Evolutionary conservation across 805 yeast species (phyloP).

Genomic region (Ogataea thermomethanolica): DNA sequence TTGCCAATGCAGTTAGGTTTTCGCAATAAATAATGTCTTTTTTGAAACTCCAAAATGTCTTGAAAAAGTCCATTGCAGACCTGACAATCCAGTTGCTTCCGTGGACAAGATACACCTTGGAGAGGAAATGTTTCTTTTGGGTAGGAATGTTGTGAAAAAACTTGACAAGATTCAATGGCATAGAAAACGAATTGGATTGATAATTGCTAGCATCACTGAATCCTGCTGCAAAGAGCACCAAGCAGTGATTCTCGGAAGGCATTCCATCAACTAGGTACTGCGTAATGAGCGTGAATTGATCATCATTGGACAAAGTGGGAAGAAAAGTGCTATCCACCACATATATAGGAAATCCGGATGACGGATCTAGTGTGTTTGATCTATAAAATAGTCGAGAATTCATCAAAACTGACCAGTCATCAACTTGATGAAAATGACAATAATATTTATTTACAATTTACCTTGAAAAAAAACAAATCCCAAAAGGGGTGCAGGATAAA

Average conservation of each 20-base stretch:
- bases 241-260: conserved; percentile 60
- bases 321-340: conserved; percentile 80
- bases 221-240: conserved; percentile 82
- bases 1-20: conserved; percentile 36
- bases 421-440: background rate
- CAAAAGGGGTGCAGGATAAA: background rate
- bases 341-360: conserved; percentile 65
- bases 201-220: conserved; percentile 42
- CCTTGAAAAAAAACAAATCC: conserved; percentile 1
- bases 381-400: conserved; percentile 43
- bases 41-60: conserved; percentile 44
- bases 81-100: conserved; percentile 81
- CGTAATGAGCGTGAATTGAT: conserved; percentile 49
- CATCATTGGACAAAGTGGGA: conserved; percentile 45
- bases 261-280: conserved; percentile 51
- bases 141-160: conserved; percentile 55
- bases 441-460: background rate
- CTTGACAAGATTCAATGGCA: conserved; percentile 36
- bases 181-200: conserved; percentile 13
- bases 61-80: conserved; percentile 67
- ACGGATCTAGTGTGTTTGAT: conserved; percentile 63
- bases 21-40: conserved; percentile 34
- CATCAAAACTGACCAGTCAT: conserved; percentile 6
- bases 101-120: conserved; percentile 75
- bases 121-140: conserved; percentile 48